Base-by-base conservation (phyloP, 139 green algal genomes). In the Asterochloris erici region DNA sequence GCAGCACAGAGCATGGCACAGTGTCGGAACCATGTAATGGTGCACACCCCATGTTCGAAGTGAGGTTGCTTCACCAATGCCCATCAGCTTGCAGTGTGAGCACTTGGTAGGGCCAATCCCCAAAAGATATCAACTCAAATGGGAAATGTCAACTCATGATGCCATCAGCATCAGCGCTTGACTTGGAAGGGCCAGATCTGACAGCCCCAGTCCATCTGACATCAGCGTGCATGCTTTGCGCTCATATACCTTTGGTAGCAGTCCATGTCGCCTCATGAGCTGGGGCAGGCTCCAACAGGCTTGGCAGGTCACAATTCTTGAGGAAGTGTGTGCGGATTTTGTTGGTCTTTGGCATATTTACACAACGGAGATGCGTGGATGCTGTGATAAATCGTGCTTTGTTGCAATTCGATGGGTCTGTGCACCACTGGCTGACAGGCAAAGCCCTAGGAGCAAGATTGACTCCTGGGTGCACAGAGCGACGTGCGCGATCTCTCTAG, bases 311-410 rank as follows among this genome's bases (percentile, higher is more conserved):
- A n/a, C 83, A 63, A 28, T 91, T 81, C 66, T 85, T 88, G 6
- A 93, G 83, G 24, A 92, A 84, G 38, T 93, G 90, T 0, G 87
- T 89, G 79, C 90, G 89, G 21, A 86, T 68, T 12, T 26, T 61
- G 63, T 82, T 71, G 38, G 38, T 54, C 38, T 54, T 54, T 2
- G 38, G 38, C 38, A 54, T 54, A 54, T 6, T 54, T 6, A 10
- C 38, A 2, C 2, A 54, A 6, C 38, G 38, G 38, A 10, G 38
- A 54, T 54, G 38, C 38, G 4, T 54, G 38, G 38, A 6, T 6
- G 38, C 38, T 54, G 2, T 54, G 2, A 54, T 54, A 54, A 2
- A 10, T 54, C 6, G 6, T 54, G 38, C 38, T 54, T 54, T 54
- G 38, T 54, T 54, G 38, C 38, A 54, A 54, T 54, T 54, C 38